A percentile compares a stretch with the other conserved stretches of the same genome.
phyloP scores from a whole-genome alignment of 2,329 filamentous ascomycete species.

The Neopestalotiopsis sp. region DNA sequence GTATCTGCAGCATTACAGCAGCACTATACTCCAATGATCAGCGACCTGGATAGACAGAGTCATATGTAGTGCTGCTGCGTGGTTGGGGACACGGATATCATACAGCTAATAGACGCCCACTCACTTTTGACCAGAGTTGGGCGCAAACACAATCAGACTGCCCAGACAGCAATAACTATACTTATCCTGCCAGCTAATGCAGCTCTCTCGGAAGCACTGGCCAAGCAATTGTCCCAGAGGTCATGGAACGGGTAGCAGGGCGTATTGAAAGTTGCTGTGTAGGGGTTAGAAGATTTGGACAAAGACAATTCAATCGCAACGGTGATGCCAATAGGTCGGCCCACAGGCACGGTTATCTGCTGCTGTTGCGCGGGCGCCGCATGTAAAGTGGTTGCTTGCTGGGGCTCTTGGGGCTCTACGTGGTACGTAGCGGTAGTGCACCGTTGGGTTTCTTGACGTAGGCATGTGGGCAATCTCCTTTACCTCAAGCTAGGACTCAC shows the following conservation, averaged over 20 bases:
- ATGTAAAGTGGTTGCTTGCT: neutral
- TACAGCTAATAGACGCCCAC: neutral
- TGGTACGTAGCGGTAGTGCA: too few relatives aligned
- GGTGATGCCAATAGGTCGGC: neutral
- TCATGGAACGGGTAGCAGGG: neutral
- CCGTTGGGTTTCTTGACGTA: neutral
- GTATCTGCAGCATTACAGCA: neutral
- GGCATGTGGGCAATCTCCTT: neutral
- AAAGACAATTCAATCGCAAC: neutral
- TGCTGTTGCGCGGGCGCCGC: neutral
- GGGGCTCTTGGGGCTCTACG: too few relatives aligned
- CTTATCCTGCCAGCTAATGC: neutral
- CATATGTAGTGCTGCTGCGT: neutral
- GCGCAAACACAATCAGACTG: neutral
- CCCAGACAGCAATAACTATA: neutral
- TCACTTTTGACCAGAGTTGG: slow-evolving; percentile 1
- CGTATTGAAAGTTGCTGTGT: neutral
- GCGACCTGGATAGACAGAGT: neutral
- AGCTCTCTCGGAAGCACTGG: neutral
- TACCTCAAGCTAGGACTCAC: neutral
- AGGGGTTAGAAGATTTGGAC: neutral
- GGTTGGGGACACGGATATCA: neutral
- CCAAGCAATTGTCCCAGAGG: neutral
- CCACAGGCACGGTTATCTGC: neutral
- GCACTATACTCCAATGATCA: neutral